Percentiles rank a stretch among this genome's conserved stretches.
These are phyloP conservation scores for Buxus sempervirens DNA, from an alignment of 164 flowering plant species.

Conservation along the genomic window DNA sequence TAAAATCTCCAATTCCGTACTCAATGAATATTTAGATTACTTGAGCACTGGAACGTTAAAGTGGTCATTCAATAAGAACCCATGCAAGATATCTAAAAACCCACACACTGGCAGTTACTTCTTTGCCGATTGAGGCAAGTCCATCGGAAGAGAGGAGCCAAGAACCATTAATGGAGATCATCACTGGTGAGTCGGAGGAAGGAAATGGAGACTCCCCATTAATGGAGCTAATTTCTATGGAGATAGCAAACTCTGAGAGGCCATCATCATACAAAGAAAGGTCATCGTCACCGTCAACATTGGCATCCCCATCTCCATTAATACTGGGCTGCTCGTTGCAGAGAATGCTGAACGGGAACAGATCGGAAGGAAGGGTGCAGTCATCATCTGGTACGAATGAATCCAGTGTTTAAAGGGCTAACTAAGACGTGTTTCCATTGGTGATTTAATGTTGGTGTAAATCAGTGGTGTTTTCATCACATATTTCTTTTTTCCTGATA, in stretches of 20 bases:
- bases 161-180: not conserved
- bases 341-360: conserved; percentile 44
- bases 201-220: not conserved
- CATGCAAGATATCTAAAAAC: no score
- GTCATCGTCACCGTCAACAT: conserved; percentile 8
- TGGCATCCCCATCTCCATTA: no score
- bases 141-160: not conserved
- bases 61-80: no score
- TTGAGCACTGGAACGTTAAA: no score
- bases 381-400: conserved; percentile 17
- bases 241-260: conserved; percentile 8
- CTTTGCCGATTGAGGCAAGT: not conserved
- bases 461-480: no score
- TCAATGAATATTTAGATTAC: no score
- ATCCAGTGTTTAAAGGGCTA: not conserved
- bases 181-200: not conserved
- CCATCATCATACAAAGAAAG: not conserved
- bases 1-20: no score
- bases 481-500: no score
- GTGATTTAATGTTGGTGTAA: no score
- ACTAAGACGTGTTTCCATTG: not conserved
- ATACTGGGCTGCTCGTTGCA: conserved; percentile 36
- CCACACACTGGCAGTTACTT: not conserved
- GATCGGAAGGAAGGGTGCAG: conserved; percentile 31
- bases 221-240: conserved; percentile 17